Evolutionary conservation across 2,329 filamentous ascomycete genomes (phyloP).

Genomic region (Lasiodiplodia citricola): DNA sequence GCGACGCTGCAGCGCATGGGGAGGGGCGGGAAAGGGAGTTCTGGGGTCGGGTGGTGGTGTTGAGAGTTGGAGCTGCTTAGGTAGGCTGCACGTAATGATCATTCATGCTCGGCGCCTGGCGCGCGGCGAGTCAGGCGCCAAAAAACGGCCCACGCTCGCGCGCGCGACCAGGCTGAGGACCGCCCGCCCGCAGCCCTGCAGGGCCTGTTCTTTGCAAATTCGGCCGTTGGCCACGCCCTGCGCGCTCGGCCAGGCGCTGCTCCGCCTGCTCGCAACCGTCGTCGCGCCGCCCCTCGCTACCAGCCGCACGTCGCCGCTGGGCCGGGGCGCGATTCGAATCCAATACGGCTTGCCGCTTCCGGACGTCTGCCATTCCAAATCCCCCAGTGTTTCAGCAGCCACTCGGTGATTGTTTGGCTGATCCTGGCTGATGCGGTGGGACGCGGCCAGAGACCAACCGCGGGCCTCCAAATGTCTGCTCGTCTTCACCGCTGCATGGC

Average conservation of each 20-base stretch:
- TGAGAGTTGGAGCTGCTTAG: constrained; percentile 10
- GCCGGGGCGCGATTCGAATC: background rate
- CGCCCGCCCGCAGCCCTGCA: constrained; percentile 11
- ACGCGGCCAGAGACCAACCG: background rate
- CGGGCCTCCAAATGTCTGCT: constrained; percentile 12
- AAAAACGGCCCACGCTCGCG: constrained; percentile 8
- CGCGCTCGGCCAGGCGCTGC: background rate
- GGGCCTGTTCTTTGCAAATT: constrained; percentile 4
- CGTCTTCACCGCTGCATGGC: constrained; percentile 13
- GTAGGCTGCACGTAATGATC: constrained; percentile 20
- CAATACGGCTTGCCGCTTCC: constrained; percentile 18
- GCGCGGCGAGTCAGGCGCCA: constrained; percentile 10
- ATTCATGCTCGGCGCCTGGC: background rate
- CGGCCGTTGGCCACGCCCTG: constrained; percentile 7
- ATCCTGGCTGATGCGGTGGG: constrained; percentile 11
- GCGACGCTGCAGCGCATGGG: constrained; percentile 22
- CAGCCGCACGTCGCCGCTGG: constrained; percentile 3
- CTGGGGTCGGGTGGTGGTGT: constrained; percentile 3
- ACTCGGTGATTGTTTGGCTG: constrained; percentile 20
- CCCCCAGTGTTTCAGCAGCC: constrained; percentile 13
- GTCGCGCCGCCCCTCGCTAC: background rate
- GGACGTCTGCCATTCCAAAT: constrained; percentile 14
- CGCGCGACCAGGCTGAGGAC: constrained; percentile 15
- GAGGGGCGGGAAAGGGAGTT: background rate
- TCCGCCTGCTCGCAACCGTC: background rate